Base-by-base conservation (phyloP, 106 monocot species). In the Platanthera zijinensis region DNA sequence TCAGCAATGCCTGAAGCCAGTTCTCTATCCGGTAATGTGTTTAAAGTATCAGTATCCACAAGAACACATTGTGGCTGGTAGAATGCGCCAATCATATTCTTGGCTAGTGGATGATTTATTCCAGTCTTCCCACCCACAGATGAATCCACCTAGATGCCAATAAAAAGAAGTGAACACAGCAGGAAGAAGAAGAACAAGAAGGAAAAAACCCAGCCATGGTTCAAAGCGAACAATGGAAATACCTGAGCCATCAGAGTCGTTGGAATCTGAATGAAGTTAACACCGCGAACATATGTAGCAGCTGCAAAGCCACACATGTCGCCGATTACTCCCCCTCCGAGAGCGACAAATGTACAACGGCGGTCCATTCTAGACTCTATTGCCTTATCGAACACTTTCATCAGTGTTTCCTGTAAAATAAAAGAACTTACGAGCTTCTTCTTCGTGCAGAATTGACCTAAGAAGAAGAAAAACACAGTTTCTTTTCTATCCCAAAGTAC, bases 271-370 rank as follows among this genome's bases (percentile, higher is more conserved):
- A 99, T 92, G 74, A 94, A 94, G 78, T 94, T 99, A 19, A 99
- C 99, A 56, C 94, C 99, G n/a, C 94, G 94, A 57, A 99, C 87
- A 74, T 84, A 99, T 0, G 99, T 74, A 50, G 99, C 94, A 2
- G 99, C 99, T 12, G 99, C 99, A 83, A 94, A 99, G 28, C 99
- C 99, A 78, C 99, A 94, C 94, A 99, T 92, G 69, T 99, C 99
- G 0, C 99, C 99, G 64, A 94, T 99, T 48, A 99, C 99, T 74
- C 99, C 94, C 50, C 99, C 94, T 18, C 99, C 99, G 66, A 99
- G 92, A 7, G 99, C 99, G 28, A 99, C 92, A 83, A 99, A 94
- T 14, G 94, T 99, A 75, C 90, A 92, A 5, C 88, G 84, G 13
- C 94, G 82, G 71, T 99, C 99, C 79, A 99, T 45, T 67, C 87